Base-by-base conservation (phyloP, 345 rosid genomes). In the Populus deltoides region DNA sequence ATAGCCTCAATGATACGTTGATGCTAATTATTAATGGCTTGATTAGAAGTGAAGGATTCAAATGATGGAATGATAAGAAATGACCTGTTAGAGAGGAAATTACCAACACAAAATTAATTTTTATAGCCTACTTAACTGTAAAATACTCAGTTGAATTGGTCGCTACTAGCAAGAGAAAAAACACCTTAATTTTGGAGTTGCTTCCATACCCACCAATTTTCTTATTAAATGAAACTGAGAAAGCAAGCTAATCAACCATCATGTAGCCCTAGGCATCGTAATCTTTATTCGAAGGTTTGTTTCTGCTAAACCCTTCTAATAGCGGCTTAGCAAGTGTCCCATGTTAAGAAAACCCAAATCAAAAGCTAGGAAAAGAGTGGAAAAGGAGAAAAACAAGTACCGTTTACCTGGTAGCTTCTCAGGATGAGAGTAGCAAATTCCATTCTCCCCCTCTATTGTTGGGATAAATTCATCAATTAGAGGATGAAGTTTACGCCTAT, bases 401-500 rank as follows among this genome's bases (percentile, higher is more conserved):
- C 1, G 18, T 11, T 49, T 81, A 94, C 98, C 99, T 45, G 98
- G 99, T 18, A 96, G 93, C 85, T 83, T 92, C 77, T 93, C 94
- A 2, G 99, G 99, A 79, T 95, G 99, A 20, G 97, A 90, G 63
- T 87, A 95, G 81, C 99, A 95, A 86, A 95, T 95, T 24, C 99
- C 99, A 81, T 92, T 90, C 29, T 92, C 90, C 8, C 97, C 97
- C 65, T 91, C 97, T 11, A 95, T 85, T 4, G 99, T 91, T 1
- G 92, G 92, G 74, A 95, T 95, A 85, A 95, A 95, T 75, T 91
- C 93, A 77, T 92, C 92, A 7, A 92, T 92, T 36, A 96, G 86
- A 51, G 98, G 98, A 83, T 96, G 98, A 74, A 91, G 81, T 78
- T 90, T 90, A 22, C 84, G 77, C 36, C 36, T 73, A 80, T 89